Base-by-base conservation (phyloP, 257 asterid species). In the Salvia hispanica region DNA sequence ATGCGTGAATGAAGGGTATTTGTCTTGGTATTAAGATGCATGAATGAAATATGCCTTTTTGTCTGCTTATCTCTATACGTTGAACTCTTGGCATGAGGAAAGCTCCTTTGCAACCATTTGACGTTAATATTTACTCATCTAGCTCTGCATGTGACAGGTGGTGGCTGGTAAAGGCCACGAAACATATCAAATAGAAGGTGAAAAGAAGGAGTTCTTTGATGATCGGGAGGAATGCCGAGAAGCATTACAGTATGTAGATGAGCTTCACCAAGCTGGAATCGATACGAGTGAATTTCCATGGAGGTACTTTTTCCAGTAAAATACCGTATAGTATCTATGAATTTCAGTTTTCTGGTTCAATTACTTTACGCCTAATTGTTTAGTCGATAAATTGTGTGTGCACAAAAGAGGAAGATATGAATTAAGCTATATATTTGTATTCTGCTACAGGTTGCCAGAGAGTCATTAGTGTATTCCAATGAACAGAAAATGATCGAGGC, bases 191-290 rank as follows among this genome's bases (percentile, higher is more conserved):
- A 78, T 90, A 70, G 95, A 86, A 84, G 97, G 96, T 16, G 95
- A 88, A 46, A 93, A 93, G 77, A 82, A 78, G 58, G 97, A 90
- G 54, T 93, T 86, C 78, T 93, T 93, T 69, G 99, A 93, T 75
- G 99, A 93, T 63, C 80, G 99, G 64, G 99, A 88, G 76, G 97
- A 88, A 80, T 93, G 99, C 78, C 82, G 97, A 67, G 97, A 93
- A 80, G 97, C 99, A 59, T 75, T 93, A 70, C 96, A 90, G 84
- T 90, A 93, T 62, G 97, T 93, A 40, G 99, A 90, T 58, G 99
- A 93, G 84, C 99, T 93, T 78, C 99, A 93, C 83, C 97, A 83
- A 84, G 97, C 99, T 70, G 99, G 99, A 67, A 93, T 93, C 16
- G 99, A 90, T 79, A 90, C 95, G 7, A 93, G 96, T 76, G 97